These are phyloP conservation scores for Epicoccum nigrum DNA, from an alignment of 2,329 filamentous ascomycete genomes.

Conservation along the genomic window DNA sequence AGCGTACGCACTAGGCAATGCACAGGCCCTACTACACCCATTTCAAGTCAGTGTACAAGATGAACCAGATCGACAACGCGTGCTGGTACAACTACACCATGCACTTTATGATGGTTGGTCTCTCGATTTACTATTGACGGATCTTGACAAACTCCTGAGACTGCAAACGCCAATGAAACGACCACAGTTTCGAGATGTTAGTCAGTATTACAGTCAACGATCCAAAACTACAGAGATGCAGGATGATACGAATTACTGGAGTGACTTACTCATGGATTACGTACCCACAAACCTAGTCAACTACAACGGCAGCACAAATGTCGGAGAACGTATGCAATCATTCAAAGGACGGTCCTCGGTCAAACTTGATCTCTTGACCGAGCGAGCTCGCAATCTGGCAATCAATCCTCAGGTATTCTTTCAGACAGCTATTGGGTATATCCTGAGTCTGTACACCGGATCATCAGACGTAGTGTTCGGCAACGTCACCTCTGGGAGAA, in stretches of 20 bases:
- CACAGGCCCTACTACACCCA: slow-evolving; percentile 61
- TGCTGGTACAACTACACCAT: slow-evolving; percentile 72
- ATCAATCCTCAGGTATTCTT: slow-evolving; percentile 74
- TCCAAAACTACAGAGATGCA: background rate
- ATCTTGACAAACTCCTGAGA: slow-evolving; percentile 64
- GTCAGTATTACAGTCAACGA: slow-evolving; percentile 48
- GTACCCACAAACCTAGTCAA: slow-evolving; percentile 64
- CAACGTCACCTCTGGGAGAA: slow-evolving; percentile 81
- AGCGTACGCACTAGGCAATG: slow-evolving; percentile 44
- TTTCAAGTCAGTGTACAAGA: slow-evolving; percentile 64
- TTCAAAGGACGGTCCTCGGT: slow-evolving; percentile 32
- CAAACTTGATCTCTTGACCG: slow-evolving; percentile 17
- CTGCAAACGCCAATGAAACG: slow-evolving; percentile 45
- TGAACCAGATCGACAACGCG: slow-evolving; percentile 18
- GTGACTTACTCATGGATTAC: slow-evolving; percentile 65
- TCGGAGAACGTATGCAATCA: slow-evolving; percentile 6
- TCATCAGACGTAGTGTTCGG: slow-evolving; percentile 73
- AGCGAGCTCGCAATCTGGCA: slow-evolving; percentile 38
- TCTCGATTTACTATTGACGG: slow-evolving; percentile 72
- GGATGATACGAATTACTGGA: slow-evolving; percentile 67
- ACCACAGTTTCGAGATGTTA: slow-evolving; percentile 67
- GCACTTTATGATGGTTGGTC: slow-evolving; percentile 95
- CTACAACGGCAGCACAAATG: slow-evolving; percentile 53
- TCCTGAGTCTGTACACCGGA: slow-evolving; percentile 70
- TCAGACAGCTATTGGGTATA: slow-evolving; percentile 71